phyloP scores from a whole-genome alignment of 2,329 filamentous ascomycete species.

The Epichloe hybrida region DNA sequence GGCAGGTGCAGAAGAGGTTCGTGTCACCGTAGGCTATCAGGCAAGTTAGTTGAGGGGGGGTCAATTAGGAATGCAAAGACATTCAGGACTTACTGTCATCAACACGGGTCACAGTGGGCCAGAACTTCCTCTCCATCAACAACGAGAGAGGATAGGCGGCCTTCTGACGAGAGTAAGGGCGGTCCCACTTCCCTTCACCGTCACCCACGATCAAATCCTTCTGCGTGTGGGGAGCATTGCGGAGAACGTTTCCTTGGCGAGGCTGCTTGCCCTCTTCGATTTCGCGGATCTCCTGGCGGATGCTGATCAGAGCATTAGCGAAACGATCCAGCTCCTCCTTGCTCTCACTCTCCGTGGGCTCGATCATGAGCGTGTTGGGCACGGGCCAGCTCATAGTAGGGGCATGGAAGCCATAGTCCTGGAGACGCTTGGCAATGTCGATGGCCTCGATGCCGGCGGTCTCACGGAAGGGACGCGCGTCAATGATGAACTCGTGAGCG shows the following conservation, averaged over 20 bases:
- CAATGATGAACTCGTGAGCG: constrained; percentile 94
- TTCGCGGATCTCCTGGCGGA: constrained; percentile 71
- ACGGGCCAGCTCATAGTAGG: constrained; percentile 97
- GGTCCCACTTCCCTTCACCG: constrained; percentile 52
- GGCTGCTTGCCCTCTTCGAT: constrained; percentile 70
- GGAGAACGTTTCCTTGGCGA: constrained; percentile 67
- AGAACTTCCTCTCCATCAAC: constrained; percentile 93
- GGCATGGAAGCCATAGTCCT: constrained; percentile 95
- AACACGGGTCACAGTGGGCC: constrained; percentile 75
- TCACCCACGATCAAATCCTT: constrained; percentile 57
- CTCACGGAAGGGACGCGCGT: constrained; percentile 73
- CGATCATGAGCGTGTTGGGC: constrained; percentile 92
- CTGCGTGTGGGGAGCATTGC: constrained; percentile 78
- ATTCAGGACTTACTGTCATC: constrained; percentile 59
- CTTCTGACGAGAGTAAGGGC: constrained; percentile 67
- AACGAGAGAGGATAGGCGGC: constrained; percentile 78
- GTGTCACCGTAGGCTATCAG: constrained; percentile 67
- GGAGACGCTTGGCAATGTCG: constrained; percentile 89
- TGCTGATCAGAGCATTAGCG: constrained; percentile 76
- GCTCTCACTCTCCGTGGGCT: constrained; percentile 88
- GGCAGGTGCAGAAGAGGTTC: constrained; percentile 91
- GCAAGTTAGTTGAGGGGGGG: constrained; percentile 1
- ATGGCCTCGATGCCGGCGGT: constrained; percentile 77
- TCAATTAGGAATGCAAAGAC: neutral
- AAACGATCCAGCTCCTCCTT: constrained; percentile 90